Evolutionary conservation across 1,284 basidiomycete species (phyloP), one percentile per base, ranked within the genome.

Genomic region (Mycena citricolor): DNA sequence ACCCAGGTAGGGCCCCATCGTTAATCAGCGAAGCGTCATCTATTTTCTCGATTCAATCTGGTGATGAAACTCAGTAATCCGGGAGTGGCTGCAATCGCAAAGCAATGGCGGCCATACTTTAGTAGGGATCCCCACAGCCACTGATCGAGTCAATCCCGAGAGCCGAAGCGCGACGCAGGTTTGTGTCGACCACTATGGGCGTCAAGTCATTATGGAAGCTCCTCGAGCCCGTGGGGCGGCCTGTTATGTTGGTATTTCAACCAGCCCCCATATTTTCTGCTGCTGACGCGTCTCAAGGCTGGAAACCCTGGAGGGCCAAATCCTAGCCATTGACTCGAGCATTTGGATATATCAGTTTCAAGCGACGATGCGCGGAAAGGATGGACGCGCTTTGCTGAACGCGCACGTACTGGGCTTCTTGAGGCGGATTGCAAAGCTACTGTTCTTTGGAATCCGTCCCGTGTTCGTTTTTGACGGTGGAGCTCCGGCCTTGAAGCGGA

Each of bases 331-430:
- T 54, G 97, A 99, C 69, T 97, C 94, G 3, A 97, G 93, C 54
- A 97, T 99, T 56, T 99, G 97, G 97, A 86, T 99, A 49, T 99
- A 99, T 59, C 87, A 97, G 68, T 97, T 97, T 60, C 94, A 97
- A 69, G 94, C 94, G 28, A 98, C 97, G 2, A 98, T 99, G 94
- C 83, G 97, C 21, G 94, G 97, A 68, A 95, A 93, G 61, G 92
- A 98, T 48, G 97, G 97, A 12, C 80, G 85, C 19, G 91, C 81
- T 8, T 70, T 99, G 29, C 79, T 88, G 47, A 98, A 98, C 59
- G 94, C 95, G 1, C 97, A 99, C 68, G 84, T 99, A 19, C 71
- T 99, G 35, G 95, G 95, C 17, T 98, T 99, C 65, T 71, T 97
- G 38, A 76, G 94, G 24, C 78, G 97, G 4, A 97, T 99, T 47